phyloP scores from a whole-genome alignment of 495 filamentous ascomycete genomes.

The Glonium stellatum region DNA sequence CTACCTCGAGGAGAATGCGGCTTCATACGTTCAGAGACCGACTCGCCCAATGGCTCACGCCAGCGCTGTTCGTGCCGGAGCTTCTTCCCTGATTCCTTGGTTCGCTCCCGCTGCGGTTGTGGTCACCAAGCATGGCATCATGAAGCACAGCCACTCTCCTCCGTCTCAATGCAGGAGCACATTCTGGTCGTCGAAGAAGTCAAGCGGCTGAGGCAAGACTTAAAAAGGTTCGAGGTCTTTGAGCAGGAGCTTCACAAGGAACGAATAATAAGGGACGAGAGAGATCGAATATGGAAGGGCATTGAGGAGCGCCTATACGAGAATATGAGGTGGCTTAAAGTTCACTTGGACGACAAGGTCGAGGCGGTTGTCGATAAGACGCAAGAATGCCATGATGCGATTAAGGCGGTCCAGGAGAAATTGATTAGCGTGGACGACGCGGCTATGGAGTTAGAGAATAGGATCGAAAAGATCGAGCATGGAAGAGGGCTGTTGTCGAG shows the following conservation, averaged over 20 bases:
- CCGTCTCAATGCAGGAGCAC: constrained; percentile 26
- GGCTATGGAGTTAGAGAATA: constrained; percentile 28
- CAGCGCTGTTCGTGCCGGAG: constrained; percentile 33
- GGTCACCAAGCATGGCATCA: constrained; percentile 38
- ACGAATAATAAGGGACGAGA: constrained; percentile 22
- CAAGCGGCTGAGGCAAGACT: constrained; percentile 21
- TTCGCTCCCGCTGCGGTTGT: constrained; percentile 34
- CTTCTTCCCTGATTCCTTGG: constrained; percentile 24
- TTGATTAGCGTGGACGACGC: constrained; percentile 28
- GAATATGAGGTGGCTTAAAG: constrained; percentile 26
- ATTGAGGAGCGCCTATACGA: constrained; percentile 24
- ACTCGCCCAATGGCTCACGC: constrained; percentile 17
- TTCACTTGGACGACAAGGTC: constrained; percentile 31
- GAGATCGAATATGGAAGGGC: constrained; percentile 12
- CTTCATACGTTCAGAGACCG: constrained; percentile 26
- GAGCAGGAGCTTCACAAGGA: constrained; percentile 23
- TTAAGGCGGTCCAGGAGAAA: constrained; percentile 26
- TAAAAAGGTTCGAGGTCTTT: constrained; percentile 14
- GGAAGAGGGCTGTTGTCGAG: constrained; percentile 10
- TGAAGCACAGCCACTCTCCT: constrained; percentile 20
- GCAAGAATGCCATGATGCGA: constrained; percentile 24
- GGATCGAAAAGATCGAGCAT: constrained; percentile 25
- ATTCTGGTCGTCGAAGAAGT: constrained; percentile 23
- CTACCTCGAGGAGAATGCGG: constrained; percentile 35
- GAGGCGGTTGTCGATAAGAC: constrained; percentile 32